Evolutionary conservation across 2,329 filamentous ascomycete species (phyloP).

Genomic region (Microdochium bolleyi): DNA sequence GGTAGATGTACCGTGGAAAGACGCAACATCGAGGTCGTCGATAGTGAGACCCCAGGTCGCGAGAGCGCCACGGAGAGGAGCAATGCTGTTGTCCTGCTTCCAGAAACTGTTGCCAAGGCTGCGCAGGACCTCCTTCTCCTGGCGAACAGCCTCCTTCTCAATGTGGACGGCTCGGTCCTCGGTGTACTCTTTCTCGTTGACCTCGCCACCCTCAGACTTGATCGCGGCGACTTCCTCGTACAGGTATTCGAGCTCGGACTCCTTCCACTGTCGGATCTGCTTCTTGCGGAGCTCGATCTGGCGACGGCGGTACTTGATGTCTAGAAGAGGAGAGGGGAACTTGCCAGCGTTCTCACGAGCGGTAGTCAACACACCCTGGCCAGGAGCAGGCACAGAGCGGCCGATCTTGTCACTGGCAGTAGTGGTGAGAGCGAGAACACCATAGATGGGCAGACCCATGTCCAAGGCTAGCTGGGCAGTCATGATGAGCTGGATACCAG

Average conservation of each 20-base stretch:
- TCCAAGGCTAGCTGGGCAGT: slow-evolving; percentile 90
- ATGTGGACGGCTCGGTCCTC: slow-evolving; percentile 81
- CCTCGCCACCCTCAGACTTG: slow-evolving; percentile 67
- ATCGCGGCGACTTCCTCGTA: slow-evolving; percentile 90
- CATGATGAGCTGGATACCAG: slow-evolving; percentile 98
- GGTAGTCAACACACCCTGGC: slow-evolving; percentile 92
- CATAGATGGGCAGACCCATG: slow-evolving; percentile 98
- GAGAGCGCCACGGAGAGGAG: slow-evolving; percentile 88
- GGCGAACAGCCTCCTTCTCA: slow-evolving; percentile 76
- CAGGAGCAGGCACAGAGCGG: slow-evolving; percentile 90
- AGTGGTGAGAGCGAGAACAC: slow-evolving; percentile 84
- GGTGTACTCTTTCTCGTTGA: slow-evolving; percentile 78
- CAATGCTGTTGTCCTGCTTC: slow-evolving; percentile 90
- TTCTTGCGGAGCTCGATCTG: slow-evolving; percentile 91
- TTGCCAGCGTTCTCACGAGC: slow-evolving; percentile 86
- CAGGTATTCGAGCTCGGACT: slow-evolving; percentile 86
- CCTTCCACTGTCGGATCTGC: slow-evolving; percentile 95
- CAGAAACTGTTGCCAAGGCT: slow-evolving; percentile 98
- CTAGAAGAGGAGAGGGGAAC: slow-evolving; percentile 89
- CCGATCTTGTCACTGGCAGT: slow-evolving; percentile 99
- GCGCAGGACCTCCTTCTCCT: slow-evolving; percentile 87
- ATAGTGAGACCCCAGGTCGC: slow-evolving; percentile 98
- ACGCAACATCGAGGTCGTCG: slow-evolving; percentile 89
- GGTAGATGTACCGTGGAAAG: slow-evolving; percentile 98
- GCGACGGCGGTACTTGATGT: slow-evolving; percentile 94